Evolutionary conservation across 495 filamentous ascomycete species (phyloP).

Genomic region (Darksidea phi): DNA sequence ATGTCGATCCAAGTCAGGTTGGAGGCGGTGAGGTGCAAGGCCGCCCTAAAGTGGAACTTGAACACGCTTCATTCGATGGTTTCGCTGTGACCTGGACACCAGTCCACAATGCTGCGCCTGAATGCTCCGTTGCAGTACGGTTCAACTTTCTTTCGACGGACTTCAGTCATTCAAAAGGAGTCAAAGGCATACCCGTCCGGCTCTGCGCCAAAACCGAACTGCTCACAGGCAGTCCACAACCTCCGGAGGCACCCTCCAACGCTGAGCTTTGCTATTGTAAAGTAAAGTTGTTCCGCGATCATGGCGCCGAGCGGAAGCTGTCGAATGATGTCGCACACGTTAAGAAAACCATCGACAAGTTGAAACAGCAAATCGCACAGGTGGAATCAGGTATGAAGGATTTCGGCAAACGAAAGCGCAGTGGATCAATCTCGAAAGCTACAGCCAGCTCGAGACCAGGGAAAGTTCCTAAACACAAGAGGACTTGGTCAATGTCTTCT

Average conservation of each 20-base stretch:
- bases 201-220: slow-evolving; percentile 86
- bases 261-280: slow-evolving; percentile 88
- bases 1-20: slow-evolving; percentile 72
- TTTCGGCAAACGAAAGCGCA: slow-evolving; percentile 82
- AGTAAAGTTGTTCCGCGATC: slow-evolving; percentile 94
- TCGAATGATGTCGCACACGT: slow-evolving; percentile 92
- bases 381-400: slow-evolving; percentile 85
- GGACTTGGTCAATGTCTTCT: slow-evolving; percentile 95
- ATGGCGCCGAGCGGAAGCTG: slow-evolving; percentile 92
- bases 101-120: slow-evolving; percentile 57
- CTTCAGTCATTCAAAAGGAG: slow-evolving; percentile 96
- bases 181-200: slow-evolving; percentile 91
- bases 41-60: slow-evolving; percentile 72
- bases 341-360: slow-evolving; percentile 90
- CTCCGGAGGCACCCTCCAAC: slow-evolving; percentile 45
- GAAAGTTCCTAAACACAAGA: slow-evolving; percentile 84
- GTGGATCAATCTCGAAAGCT: slow-evolving; percentile 55
- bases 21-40: slow-evolving; percentile 66
- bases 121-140: slow-evolving; percentile 81
- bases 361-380: slow-evolving; percentile 86
- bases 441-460: slow-evolving; percentile 56
- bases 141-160: slow-evolving; percentile 99
- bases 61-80: slow-evolving; percentile 82
- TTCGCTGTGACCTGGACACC: slow-evolving; percentile 89
- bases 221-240: slow-evolving; percentile 44